Evolutionary conservation across 129 eudicot genomes (phyloP).

Genomic region (Dittrichia graveolens): DNA sequence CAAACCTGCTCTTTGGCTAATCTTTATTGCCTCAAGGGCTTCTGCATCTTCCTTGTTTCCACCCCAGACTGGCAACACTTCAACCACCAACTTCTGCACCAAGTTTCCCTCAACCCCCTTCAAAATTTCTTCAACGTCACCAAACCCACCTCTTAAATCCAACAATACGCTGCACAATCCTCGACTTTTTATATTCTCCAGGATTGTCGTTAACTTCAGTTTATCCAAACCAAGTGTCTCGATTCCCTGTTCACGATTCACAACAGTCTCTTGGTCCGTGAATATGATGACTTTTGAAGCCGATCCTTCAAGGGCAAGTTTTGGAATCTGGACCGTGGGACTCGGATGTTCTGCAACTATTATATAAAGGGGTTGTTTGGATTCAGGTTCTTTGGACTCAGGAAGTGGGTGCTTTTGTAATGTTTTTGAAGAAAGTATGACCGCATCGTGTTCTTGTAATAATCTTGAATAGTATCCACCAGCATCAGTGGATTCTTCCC

Average conservation of each 20-base stretch:
- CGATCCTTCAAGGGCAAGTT: slow-evolving; percentile 21
- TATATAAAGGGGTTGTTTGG: slow-evolving; percentile 75
- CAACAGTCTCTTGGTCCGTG: slow-evolving; percentile 43
- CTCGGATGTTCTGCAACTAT: slow-evolving; percentile 50
- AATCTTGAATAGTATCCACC: slow-evolving; percentile 90
- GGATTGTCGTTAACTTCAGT: slow-evolving; percentile 54
- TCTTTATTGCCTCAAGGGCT: slow-evolving; percentile 37
- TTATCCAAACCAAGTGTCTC: slow-evolving; percentile 50
- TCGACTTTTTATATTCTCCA: slow-evolving; percentile 61
- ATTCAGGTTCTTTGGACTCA: slow-evolving; percentile 71
- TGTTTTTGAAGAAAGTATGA: slow-evolving; percentile 53
- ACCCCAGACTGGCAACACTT: slow-evolving; percentile 63
- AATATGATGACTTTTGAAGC: slow-evolving; percentile 55
- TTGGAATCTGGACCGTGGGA: slow-evolving; percentile 38
- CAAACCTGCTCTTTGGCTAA: slow-evolving; percentile 35
- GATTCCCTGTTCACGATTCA: slow-evolving; percentile 47
- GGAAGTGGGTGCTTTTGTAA: slow-evolving; percentile 44
- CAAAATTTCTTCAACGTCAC: slow-evolving; percentile 65
- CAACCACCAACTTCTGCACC: slow-evolving; percentile 75
- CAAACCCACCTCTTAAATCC: slow-evolving; percentile 60
- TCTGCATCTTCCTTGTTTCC: slow-evolving; percentile 33
- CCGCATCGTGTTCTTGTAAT: slow-evolving; percentile 81
- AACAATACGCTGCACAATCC: slow-evolving; percentile 77
- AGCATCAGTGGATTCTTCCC: slow-evolving; percentile 51
- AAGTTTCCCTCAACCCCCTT: slow-evolving; percentile 64